Conservation (phyloP, 805 yeast genomes). For the Torulaspora quercuum region DNA sequence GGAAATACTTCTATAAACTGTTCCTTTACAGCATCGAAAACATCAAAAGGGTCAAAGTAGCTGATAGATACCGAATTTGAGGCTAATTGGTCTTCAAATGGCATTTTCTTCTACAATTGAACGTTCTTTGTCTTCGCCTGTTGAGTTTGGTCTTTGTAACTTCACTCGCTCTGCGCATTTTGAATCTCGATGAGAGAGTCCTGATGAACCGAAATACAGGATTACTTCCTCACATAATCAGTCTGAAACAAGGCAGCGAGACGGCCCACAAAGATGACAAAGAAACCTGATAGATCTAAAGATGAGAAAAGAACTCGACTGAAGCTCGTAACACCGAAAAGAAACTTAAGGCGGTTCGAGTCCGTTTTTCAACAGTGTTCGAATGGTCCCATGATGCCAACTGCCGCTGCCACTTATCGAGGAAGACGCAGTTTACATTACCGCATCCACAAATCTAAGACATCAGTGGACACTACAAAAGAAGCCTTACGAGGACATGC, state of each 20-base stretch:
- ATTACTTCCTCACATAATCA: too few species aligned
- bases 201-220: too few species aligned
- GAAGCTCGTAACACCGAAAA: conserved; percentile 21
- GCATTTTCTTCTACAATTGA: too few species aligned
- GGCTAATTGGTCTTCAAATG: not conserved
- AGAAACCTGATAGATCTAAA: not conserved
- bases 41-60: conserved; percentile 38
- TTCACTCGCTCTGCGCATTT: too few species aligned
- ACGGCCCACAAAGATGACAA: conserved; percentile 1
- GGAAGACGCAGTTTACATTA: not conserved
- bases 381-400: not conserved
- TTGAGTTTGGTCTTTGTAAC: not conserved
- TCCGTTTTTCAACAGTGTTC: conserved; percentile 9
- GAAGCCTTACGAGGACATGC: not conserved
- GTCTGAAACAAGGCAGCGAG: not conserved
- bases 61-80: conserved; percentile 21
- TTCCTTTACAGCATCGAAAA: conserved; percentile 30
- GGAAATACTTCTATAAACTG: conserved; percentile 33
- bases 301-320: conserved; percentile 5
- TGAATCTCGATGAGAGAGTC: too few species aligned
- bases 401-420: not conserved
- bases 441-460: not conserved
- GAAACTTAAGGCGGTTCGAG: conserved; percentile 22
- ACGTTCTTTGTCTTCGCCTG: too few species aligned
- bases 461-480: not conserved